Conservation (phyloP, 2,329 filamentous ascomycete species). For the Cladosporium sp. region DNA sequence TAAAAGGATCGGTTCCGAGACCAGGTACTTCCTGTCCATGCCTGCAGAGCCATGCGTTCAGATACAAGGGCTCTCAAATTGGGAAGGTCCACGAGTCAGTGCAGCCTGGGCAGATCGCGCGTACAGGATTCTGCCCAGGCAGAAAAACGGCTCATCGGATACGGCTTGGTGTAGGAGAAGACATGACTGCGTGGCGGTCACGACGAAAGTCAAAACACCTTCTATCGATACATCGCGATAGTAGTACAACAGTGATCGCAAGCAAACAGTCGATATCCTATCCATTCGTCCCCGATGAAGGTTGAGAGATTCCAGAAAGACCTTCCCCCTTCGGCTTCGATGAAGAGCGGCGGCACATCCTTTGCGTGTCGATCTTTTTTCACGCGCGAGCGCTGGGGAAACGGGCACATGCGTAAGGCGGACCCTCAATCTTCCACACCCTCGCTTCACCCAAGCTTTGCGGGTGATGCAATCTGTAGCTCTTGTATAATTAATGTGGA, state of each 20-base stretch:
- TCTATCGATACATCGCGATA: background rate
- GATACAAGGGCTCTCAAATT: background rate
- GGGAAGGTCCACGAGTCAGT: background rate
- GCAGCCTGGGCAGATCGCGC: background rate
- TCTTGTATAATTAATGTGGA: slow-evolving; percentile 5
- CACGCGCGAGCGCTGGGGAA: background rate
- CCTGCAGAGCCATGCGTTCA: background rate
- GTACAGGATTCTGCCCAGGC: slow-evolving; percentile 1
- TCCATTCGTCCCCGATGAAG: background rate
- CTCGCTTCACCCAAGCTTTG: slow-evolving; percentile 7
- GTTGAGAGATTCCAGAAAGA: background rate
- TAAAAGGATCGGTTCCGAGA: background rate
- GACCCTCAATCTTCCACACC: background rate
- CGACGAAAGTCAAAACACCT: background rate
- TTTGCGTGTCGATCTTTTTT: background rate
- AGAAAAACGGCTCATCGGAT: background rate
- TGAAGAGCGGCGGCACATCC: background rate
- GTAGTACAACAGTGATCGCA: background rate
- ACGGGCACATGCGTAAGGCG: background rate
- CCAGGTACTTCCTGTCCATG: background rate
- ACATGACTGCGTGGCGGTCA: background rate
- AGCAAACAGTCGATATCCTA: background rate
- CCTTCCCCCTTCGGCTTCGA: slow-evolving; percentile 3
- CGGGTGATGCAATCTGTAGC: slow-evolving; percentile 17
- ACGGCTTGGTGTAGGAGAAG: background rate